These are phyloP conservation scores for Leccinum sublutescens DNA, from an alignment of 768 basidiomycete genomes.

Conservation along the genomic window DNA sequence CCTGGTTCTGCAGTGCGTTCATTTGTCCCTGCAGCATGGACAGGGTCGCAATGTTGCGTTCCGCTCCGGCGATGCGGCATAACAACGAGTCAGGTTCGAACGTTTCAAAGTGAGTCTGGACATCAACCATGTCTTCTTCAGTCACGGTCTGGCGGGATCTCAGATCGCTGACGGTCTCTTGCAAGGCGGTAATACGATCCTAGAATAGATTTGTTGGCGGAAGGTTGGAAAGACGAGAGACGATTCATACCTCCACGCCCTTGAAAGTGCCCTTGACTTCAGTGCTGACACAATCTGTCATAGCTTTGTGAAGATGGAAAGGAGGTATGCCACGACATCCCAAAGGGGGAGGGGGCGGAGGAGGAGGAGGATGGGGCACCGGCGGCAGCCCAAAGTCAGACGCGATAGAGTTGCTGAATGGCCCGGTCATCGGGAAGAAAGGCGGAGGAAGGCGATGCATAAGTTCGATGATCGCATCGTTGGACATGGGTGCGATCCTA, in stretches of 20 bases:
- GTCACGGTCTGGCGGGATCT: constrained; percentile 24
- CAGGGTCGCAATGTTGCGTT: constrained; percentile 32
- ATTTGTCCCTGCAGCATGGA: constrained; percentile 29
- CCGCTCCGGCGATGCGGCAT: constrained; percentile 26
- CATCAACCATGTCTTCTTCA: constrained; percentile 32
- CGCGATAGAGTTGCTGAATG: constrained; percentile 21
- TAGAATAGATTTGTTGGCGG: constrained; percentile 7
- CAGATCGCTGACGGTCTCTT: constrained; percentile 18
- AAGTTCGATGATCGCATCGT: constrained; percentile 10
- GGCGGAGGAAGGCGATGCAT: constrained; percentile 21
- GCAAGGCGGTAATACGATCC: constrained; percentile 27
- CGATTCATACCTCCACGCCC: constrained; percentile 19
- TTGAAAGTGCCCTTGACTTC: constrained; percentile 25
- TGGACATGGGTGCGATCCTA: constrained; percentile 13
- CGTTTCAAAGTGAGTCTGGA: constrained; percentile 38
- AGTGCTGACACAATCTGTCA: constrained; percentile 21
- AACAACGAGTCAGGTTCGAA: constrained; percentile 37
- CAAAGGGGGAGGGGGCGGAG: background rate
- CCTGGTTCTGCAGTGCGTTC: constrained; percentile 16
- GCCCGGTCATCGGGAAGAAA: constrained; percentile 17
- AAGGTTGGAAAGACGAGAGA: background rate
- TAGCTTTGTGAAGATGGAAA: constrained; percentile 14
- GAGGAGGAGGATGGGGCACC: constrained; percentile 8
- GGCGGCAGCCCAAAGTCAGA: constrained; percentile 20
- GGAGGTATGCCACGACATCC: constrained; percentile 4